Evolutionary conservation across 2,329 filamentous ascomycete species (phyloP).

Genomic region (Mariannaea elegans): DNA sequence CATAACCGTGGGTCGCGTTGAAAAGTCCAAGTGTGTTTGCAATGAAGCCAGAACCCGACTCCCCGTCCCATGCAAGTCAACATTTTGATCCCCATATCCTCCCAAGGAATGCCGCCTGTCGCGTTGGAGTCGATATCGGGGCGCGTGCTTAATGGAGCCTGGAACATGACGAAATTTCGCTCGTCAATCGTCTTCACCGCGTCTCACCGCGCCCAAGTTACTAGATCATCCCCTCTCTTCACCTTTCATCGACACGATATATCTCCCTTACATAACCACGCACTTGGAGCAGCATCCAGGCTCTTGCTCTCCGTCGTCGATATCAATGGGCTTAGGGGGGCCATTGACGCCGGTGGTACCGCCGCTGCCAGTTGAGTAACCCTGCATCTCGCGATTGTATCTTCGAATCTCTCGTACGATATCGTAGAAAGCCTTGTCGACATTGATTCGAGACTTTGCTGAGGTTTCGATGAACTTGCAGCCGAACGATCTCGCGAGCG

Average conservation of each 20-base stretch:
- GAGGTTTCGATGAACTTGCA: conserved; percentile 99
- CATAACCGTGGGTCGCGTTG: conserved; percentile 35
- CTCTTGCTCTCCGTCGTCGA: conserved; percentile 73
- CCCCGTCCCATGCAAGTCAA: conserved; percentile 50
- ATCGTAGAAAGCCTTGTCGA: conserved; percentile 98
- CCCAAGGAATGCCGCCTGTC: conserved; percentile 28
- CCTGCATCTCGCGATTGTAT: conserved; percentile 98
- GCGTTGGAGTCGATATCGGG: conserved; percentile 30
- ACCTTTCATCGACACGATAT: conserved; percentile 11
- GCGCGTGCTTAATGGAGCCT: conserved; percentile 23
- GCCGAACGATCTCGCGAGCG: conserved; percentile 84
- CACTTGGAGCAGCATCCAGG: conserved; percentile 87
- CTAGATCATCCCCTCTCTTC: conserved; percentile 24
- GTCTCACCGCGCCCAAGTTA: conserved; percentile 17
- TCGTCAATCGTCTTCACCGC: conserved; percentile 22
- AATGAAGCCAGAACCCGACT: conserved; percentile 50
- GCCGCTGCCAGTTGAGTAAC: conserved; percentile 78
- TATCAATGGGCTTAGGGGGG: conserved; percentile 78
- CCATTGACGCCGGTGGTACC: conserved; percentile 68
- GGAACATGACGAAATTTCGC: conserved; percentile 18
- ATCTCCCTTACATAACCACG: conserved; percentile 77
- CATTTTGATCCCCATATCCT: conserved; percentile 32
- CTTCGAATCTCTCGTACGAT: conserved; percentile 97
- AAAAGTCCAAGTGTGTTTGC: conserved; percentile 36
- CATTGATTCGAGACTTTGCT: conserved; percentile 96